Conservation (phyloP, 768 basidiomycete genomes). For the Suillus decipiens region DNA sequence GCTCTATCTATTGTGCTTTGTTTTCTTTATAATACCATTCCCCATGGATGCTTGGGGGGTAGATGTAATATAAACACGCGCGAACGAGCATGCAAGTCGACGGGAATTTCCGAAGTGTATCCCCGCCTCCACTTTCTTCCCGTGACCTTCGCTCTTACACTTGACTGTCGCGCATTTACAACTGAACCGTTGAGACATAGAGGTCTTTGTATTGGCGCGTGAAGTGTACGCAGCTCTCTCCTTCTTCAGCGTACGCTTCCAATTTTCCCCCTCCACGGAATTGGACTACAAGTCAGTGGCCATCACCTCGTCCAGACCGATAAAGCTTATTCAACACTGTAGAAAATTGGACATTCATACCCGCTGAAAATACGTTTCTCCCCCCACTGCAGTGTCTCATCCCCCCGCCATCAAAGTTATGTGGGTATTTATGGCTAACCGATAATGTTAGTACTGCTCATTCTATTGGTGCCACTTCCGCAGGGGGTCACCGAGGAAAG, state of each 20-base stretch:
- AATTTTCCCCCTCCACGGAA: slow-evolving; percentile 11
- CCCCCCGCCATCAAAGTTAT: background rate
- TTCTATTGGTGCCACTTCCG: slow-evolving; percentile 23
- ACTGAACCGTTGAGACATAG: slow-evolving; percentile 9
- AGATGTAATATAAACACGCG: slow-evolving; percentile 4
- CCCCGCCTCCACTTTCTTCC: slow-evolving; percentile 13
- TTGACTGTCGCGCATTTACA: slow-evolving; percentile 12
- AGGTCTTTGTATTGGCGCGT: slow-evolving; percentile 18
- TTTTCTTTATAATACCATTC: slow-evolving; percentile 12
- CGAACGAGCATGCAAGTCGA: slow-evolving; percentile 21
- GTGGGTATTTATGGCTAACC: slow-evolving; percentile 4
- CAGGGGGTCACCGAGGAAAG: slow-evolving; percentile 29
- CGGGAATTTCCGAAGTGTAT: slow-evolving; percentile 31
- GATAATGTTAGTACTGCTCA: slow-evolving; percentile 8
- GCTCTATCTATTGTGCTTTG: slow-evolving; percentile 16
- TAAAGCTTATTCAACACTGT: background rate
- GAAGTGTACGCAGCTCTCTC: slow-evolving; percentile 11
- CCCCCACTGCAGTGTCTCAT: slow-evolving; percentile 6
- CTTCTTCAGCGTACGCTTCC: slow-evolving; percentile 9
- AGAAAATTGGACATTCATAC: background rate
- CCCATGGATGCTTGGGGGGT: background rate
- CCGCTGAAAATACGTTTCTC: slow-evolving; percentile 1
- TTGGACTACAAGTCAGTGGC: slow-evolving; percentile 4
- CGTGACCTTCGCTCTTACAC: slow-evolving; percentile 21
- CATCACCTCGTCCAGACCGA: slow-evolving; percentile 2